These are phyloP conservation scores for Thelephora aurantiotincta DNA, from an alignment of 768 basidiomycete genomes.

Conservation along the genomic window DNA sequence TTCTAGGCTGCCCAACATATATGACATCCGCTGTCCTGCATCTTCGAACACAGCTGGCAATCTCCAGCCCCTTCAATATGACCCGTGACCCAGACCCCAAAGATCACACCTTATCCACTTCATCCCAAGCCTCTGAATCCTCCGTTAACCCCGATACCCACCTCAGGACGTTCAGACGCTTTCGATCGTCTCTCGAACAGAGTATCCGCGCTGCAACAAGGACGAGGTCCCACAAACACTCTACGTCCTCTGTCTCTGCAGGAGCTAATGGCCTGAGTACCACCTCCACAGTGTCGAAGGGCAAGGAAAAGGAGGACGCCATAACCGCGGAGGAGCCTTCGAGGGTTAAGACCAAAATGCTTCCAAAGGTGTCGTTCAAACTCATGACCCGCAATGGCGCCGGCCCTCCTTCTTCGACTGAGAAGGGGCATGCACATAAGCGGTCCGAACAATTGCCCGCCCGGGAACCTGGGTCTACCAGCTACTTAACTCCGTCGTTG, in stretches of 20 bases:
- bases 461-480: conserved; percentile 38
- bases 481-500: conserved; percentile 52
- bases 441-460: conserved; percentile 20
- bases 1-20: conserved; percentile 5
- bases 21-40: conserved; percentile 33
- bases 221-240: conserved; percentile 18
- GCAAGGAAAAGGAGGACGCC: conserved; percentile 30
- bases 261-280: conserved; percentile 25
- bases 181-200: conserved; percentile 56
- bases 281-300: conserved; percentile 21
- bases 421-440: conserved; percentile 17
- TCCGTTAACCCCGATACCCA: conserved; percentile 15
- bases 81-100: conserved; percentile 17
- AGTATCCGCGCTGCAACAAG: conserved; percentile 50
- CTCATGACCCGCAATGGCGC: conserved; percentile 18
- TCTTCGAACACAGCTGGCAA: conserved; percentile 22
- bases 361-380: conserved; percentile 41
- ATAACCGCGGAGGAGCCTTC: conserved; percentile 19
- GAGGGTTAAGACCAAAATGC: conserved; percentile 31
- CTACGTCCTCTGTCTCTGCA: neutral
- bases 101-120: conserved; percentile 14
- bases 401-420: conserved; percentile 21
- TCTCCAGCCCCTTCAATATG: conserved; percentile 32
- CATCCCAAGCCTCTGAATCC: conserved; percentile 19
- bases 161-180: conserved; percentile 38